phyloP scores from a whole-genome alignment of 2,329 filamentous ascomycete genomes.

The Neofusicoccum ribis region DNA sequence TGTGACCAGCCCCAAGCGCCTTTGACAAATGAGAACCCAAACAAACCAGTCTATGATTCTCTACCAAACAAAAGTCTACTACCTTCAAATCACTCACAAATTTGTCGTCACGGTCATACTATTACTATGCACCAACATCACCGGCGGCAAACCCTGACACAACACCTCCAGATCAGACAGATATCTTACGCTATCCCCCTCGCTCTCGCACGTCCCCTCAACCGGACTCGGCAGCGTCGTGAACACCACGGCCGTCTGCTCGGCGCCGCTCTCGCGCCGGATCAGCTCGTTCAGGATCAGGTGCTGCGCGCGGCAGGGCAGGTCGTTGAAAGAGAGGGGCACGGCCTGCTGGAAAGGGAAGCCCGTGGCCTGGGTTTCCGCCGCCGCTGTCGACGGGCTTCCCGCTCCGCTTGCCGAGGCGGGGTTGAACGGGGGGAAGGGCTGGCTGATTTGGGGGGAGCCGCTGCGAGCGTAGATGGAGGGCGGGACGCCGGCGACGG shows the following conservation, averaged over 20 bases:
- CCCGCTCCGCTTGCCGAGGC: not conserved
- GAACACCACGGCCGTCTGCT: conserved; percentile 71
- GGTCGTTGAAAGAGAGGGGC: conserved; percentile 79
- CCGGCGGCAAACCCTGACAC: conserved; percentile 73
- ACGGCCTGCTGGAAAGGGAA: conserved; percentile 62
- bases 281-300: conserved; percentile 86
- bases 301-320: conserved; percentile 82
- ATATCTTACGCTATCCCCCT: conserved; percentile 70
- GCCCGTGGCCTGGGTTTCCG: conserved; percentile 35
- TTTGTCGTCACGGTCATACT: conserved; percentile 86
- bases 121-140: conserved; percentile 79
- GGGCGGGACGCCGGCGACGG: not conserved
- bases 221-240: conserved; percentile 80
- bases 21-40: too few species aligned
- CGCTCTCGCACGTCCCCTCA: conserved; percentile 72
- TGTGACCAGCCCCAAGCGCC: too few species aligned
- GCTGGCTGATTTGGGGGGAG: not conserved
- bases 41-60: too few species aligned
- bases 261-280: conserved; percentile 33
- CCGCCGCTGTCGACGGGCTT: not conserved
- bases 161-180: conserved; percentile 76
- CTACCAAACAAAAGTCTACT: too few species aligned
- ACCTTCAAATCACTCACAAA: conserved; percentile 44
- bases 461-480: conserved; percentile 18
- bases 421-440: not conserved